Conservation (phyloP, 1,139 yeast species). For the Kodamaea alishanica region DNA sequence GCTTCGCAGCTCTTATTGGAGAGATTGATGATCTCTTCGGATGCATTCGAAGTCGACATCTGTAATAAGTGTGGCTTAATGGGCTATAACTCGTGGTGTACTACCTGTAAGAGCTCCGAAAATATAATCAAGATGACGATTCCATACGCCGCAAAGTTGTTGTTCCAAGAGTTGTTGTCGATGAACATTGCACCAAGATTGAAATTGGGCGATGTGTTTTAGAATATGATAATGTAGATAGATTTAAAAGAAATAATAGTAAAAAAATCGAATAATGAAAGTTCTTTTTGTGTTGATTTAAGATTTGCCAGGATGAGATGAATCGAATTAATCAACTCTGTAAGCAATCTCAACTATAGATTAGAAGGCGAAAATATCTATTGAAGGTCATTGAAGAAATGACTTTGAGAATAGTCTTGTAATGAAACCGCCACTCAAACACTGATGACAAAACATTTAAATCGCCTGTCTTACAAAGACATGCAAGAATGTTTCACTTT, state of each 20-base stretch:
- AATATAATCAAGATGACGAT: slow-evolving; percentile 88
- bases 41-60: slow-evolving; percentile 94
- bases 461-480: no score
- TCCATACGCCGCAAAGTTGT: slow-evolving; percentile 94
- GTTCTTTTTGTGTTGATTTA: no score
- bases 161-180: slow-evolving; percentile 92
- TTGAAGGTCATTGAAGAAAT: no score
- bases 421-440: no score
- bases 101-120: slow-evolving; percentile 87
- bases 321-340: no score
- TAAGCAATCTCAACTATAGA: no score
- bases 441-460: no score
- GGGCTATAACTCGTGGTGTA: slow-evolving; percentile 98
- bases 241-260: background rate
- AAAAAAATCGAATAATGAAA: background rate
- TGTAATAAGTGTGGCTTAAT: slow-evolving; percentile 95
- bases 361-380: no score
- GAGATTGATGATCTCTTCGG: slow-evolving; percentile 94
- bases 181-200: slow-evolving; percentile 98
- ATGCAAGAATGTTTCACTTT: no score
- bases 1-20: slow-evolving; percentile 93
- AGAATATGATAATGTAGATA: slow-evolving; percentile 3
- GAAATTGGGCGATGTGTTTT: slow-evolving; percentile 81
- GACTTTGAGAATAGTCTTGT: no score
- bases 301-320: no score